Evolutionary conservation across 192 early-diverging fungal genomes (phyloP).

Genomic region (Umbelopsis vinacea): DNA sequence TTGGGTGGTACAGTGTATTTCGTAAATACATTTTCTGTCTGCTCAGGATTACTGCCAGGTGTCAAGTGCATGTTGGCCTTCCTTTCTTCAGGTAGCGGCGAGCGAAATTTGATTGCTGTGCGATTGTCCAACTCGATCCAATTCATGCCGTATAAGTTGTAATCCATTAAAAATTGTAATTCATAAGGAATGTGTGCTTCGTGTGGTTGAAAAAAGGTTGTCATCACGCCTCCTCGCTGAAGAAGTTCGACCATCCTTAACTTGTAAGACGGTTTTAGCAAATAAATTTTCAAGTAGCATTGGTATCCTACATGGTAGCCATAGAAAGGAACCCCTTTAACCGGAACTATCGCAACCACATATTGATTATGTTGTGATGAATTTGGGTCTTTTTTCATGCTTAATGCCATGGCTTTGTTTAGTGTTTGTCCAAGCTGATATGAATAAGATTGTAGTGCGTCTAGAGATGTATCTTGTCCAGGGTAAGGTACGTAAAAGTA

Average conservation of each 20-base stretch:
- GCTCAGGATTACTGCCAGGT: not conserved
- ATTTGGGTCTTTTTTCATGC: slow-evolving; percentile 40
- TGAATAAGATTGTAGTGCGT: slow-evolving; percentile 49
- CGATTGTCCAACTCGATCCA: slow-evolving; percentile 65
- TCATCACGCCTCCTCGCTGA: slow-evolving; percentile 74
- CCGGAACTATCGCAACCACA: slow-evolving; percentile 70
- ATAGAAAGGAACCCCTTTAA: slow-evolving; percentile 88
- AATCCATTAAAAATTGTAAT: slow-evolving; percentile 87
- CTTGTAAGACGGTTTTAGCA: slow-evolving; percentile 64
- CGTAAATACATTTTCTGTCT: slow-evolving; percentile 9
- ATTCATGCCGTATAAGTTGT: slow-evolving; percentile 87
- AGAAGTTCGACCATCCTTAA: slow-evolving; percentile 68
- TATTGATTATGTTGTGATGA: slow-evolving; percentile 37
- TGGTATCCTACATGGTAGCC: slow-evolving; percentile 75
- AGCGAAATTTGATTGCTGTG: slow-evolving; percentile 21
- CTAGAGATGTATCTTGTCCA: slow-evolving; percentile 33
- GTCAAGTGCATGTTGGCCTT: slow-evolving; percentile 23
- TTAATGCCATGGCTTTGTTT: slow-evolving; percentile 69
- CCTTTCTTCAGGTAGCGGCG: slow-evolving; percentile 24
- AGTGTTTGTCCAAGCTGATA: slow-evolving; percentile 63
- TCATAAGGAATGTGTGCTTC: slow-evolving; percentile 84
- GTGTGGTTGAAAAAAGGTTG: slow-evolving; percentile 66
- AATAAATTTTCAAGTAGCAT: slow-evolving; percentile 78
- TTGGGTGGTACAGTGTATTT: slow-evolving; percentile 19
- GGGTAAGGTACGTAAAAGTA: slow-evolving; percentile 83